Percentiles rank a stretch among this genome's conserved stretches.
phyloP scores from a whole-genome alignment of 1,139 yeast species.

The Geotrichum aggregatum region DNA sequence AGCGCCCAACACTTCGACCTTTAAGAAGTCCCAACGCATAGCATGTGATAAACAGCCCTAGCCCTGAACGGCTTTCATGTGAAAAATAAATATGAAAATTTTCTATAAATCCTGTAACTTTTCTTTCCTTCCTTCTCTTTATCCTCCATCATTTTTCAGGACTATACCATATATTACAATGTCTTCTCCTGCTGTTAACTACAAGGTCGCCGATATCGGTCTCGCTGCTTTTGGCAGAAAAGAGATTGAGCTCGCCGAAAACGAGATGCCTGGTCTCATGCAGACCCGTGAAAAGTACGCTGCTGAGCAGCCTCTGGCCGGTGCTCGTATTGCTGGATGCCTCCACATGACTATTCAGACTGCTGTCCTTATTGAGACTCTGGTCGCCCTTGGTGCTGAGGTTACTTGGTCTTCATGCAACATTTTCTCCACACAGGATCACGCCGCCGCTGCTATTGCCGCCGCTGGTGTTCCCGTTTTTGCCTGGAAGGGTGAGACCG shows the following conservation, averaged over 20 bases:
- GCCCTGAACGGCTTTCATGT: neutral
- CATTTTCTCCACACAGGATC: conserved; percentile 99
- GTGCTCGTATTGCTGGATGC: conserved; percentile 99
- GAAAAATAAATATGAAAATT: neutral
- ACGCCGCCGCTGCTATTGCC: conserved; percentile 99
- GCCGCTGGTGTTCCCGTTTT: conserved; percentile 99
- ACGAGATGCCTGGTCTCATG: conserved; percentile 99
- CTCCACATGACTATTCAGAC: conserved; percentile 99
- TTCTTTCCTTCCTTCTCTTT: conserved; percentile 1
- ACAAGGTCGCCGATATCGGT: conserved; percentile 97
- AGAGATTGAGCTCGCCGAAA: conserved; percentile 98
- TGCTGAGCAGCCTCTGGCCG: conserved; percentile 88
- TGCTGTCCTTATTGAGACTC: conserved; percentile 97
- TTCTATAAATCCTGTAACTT: neutral
- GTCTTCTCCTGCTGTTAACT: conserved; percentile 47
- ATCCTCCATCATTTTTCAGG: conserved; percentile 1
- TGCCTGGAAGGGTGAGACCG: conserved; percentile 99
- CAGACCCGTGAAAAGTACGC: conserved; percentile 95
- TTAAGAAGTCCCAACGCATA: neutral
- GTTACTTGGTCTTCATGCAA: conserved; percentile 99
- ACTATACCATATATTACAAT: conserved; percentile 20
- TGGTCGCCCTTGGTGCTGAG: conserved; percentile 97
- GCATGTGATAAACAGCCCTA: neutral
- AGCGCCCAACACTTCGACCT: neutral
- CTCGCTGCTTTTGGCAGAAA: conserved; percentile 99